phyloP scores from a whole-genome alignment of 2,329 filamentous ascomycete genomes.

The Diaporthe velutina region DNA sequence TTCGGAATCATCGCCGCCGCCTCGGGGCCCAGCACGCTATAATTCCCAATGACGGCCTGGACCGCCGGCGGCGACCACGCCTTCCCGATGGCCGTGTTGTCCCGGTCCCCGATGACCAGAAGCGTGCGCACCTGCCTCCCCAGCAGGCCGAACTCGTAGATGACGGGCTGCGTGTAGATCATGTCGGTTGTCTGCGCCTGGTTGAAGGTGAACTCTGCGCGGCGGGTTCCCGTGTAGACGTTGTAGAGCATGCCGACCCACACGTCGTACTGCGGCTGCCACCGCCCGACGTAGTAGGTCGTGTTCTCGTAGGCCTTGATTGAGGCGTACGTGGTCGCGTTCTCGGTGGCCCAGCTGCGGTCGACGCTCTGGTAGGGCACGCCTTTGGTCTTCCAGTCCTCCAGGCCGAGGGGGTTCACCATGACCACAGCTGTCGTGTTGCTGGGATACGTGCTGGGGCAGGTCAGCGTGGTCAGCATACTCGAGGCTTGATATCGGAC shows the following conservation, averaged over 20 bases:
- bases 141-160: conserved; percentile 62
- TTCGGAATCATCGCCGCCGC: conserved; percentile 58
- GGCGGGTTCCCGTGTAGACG: conserved; percentile 61
- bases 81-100: conserved; percentile 68
- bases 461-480: background rate
- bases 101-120: conserved; percentile 63
- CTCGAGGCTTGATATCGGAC: background rate
- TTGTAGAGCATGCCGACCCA: conserved; percentile 69
- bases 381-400: conserved; percentile 64
- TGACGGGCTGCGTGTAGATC: conserved; percentile 65
- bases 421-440: conserved; percentile 59
- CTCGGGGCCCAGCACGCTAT: conserved; percentile 61
- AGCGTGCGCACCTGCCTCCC: conserved; percentile 56
- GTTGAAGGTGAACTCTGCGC: conserved; percentile 57
- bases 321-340: conserved; percentile 55
- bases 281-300: conserved; percentile 63
- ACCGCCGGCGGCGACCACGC: conserved; percentile 62
- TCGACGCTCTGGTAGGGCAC: conserved; percentile 62
- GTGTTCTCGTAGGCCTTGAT: conserved; percentile 61
- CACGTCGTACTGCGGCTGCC: conserved; percentile 63
- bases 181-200: conserved; percentile 67
- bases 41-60: conserved; percentile 60
- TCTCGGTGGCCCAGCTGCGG: conserved; percentile 52
- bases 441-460: conserved; percentile 56
- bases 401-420: conserved; percentile 65